A percentile compares a stretch with the other conserved stretches of the same genome.
phyloP scores from a whole-genome alignment of 257 asterid species.

The Capsicum rhomboideum region DNA sequence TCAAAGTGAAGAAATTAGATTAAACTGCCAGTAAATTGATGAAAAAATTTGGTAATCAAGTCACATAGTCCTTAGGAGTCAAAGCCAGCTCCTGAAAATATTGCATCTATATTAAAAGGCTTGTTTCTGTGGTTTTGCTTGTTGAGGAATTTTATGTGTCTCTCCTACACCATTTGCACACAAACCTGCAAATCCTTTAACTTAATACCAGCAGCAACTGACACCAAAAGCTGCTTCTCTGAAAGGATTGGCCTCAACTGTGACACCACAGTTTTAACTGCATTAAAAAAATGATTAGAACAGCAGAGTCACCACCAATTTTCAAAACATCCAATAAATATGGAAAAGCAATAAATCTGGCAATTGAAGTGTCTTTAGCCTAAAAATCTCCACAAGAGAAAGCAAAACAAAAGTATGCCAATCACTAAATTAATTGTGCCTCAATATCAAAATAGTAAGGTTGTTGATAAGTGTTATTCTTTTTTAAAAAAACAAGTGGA shows the following conservation, averaged over 20 bases:
- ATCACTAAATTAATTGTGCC: not conserved
- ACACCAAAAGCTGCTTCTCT: constrained; percentile 72
- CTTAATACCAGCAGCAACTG: constrained; percentile 93
- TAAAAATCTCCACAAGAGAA: not conserved
- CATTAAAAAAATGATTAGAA: not conserved
- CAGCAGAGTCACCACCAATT: not conserved
- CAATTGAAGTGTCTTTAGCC: not conserved
- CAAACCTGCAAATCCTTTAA: constrained; percentile 84
- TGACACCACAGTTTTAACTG: constrained; percentile 64
- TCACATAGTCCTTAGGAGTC: not conserved
- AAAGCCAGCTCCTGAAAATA: not conserved
- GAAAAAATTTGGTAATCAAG: not conserved
- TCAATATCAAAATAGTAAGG: not conserved
- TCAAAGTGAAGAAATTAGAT: not conserved
- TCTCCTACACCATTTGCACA: not conserved
- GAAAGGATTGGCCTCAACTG: constrained; percentile 60
- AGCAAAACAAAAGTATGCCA: not conserved
- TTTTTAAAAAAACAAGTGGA: not conserved
- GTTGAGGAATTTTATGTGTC: not conserved
- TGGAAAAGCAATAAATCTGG: not conserved
- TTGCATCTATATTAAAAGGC: not conserved
- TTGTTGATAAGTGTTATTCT: not conserved
- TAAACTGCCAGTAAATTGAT: not conserved
- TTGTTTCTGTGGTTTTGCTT: not conserved
- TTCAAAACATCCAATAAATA: not conserved